Evolutionary conservation across 2,329 filamentous ascomycete species (phyloP), one percentile per base, ranked within the genome.

Genomic region (Monilinia vaccinii-corymbosi): DNA sequence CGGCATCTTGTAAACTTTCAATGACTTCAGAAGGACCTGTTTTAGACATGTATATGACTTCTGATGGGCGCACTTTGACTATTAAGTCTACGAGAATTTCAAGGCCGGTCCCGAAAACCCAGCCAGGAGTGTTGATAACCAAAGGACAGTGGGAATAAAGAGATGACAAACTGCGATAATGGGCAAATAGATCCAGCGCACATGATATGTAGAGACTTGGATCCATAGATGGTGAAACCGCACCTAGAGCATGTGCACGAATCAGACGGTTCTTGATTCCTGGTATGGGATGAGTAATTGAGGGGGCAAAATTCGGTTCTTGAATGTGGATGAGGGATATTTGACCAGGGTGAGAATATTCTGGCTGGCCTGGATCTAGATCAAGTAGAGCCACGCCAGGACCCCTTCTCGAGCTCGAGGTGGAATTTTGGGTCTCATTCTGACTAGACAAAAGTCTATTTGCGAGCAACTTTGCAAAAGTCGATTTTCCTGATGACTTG

Each of bases 401-500:
- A 60, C 62, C 62, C 18, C 34, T 60, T 56, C 5, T 46, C 63
- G 10, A 61, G 36, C 49, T 50, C 11, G 42, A 36, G 10, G 25
- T 38, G 34, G 40, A 40, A 18, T 18, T 28, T 18, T 21, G n/a
- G 4, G 13, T 31, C 14, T 48, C 56, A 36, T 58, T 50, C 18
- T 38, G 32, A 28, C n/a, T 44, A 59, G 67, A 67, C 67, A 89
- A 72, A 10, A 89, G 74, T 13, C 82, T 80, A 68, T 92, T 92
- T 10, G 79, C 74, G 2, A 92, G 75, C 5, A 90, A 72, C 51
- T 81, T 82, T 14, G 82, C 81, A 70, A 91, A 88, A 0, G 87
- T 91, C 1, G 88, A 91, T 69, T 92, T 92, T 2, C 88, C 88
- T 3, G 87, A 83, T 0, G 82, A 84, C 64, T 90, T 88, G 0